Evolutionary conservation across 2,329 filamentous ascomycete species (phyloP).

Genomic region (Diplodia mutila): DNA sequence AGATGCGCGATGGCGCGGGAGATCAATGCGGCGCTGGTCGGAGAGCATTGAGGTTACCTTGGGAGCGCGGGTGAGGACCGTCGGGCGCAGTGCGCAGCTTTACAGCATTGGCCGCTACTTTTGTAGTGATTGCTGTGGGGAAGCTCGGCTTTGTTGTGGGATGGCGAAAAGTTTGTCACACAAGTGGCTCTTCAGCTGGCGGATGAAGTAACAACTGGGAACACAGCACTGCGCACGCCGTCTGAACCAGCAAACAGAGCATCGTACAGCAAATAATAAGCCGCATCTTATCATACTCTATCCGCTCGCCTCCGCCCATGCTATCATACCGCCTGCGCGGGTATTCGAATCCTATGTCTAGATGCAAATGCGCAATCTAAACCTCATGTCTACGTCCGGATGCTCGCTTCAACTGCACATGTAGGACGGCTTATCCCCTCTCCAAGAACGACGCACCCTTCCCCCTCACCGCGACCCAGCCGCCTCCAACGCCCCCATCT

Average conservation of each 20-base stretch:
- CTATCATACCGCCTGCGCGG: too few relatives aligned
- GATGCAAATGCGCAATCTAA: too few relatives aligned
- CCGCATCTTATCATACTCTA: not conserved
- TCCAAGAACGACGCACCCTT: not conserved
- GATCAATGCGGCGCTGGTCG: not conserved
- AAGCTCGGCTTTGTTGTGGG: not conserved
- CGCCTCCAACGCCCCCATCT: conserved; percentile 34
- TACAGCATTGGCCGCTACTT: not conserved
- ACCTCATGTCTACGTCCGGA: too few relatives aligned
- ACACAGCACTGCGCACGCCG: not conserved
- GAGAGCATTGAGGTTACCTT: not conserved
- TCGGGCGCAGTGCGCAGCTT: not conserved
- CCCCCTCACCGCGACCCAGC: not conserved
- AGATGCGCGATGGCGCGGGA: not conserved
- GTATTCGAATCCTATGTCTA: too few relatives aligned
- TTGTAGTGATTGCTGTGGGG: not conserved
- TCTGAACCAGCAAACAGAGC: not conserved
- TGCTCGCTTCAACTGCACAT: too few relatives aligned
- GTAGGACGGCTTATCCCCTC: too few relatives aligned
- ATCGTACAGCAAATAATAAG: not conserved
- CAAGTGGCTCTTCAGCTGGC: not conserved
- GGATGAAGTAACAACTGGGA: not conserved
- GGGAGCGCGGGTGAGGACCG: not conserved
- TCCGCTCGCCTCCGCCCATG: not conserved
- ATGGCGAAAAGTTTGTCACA: not conserved